Conservation (phyloP, 495 filamentous ascomycete species). For the Antarctomyces pellizariae region DNA sequence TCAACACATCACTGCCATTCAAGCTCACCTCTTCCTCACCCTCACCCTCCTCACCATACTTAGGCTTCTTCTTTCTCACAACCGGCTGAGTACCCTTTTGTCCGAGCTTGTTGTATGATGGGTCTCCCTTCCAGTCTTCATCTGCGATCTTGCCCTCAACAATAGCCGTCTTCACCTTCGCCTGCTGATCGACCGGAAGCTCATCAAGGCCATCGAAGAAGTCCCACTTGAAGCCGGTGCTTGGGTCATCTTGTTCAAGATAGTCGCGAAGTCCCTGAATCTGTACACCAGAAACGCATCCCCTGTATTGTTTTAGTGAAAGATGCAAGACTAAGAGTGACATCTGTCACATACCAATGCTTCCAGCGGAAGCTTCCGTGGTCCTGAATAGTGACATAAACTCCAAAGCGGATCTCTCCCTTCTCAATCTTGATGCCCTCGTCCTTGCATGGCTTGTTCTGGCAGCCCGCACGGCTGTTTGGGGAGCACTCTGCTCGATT, state of each 20-base stretch:
- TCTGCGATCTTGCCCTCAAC: slow-evolving; percentile 43
- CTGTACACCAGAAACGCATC: slow-evolving; percentile 40
- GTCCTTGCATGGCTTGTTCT: slow-evolving; percentile 8
- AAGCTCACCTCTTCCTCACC: slow-evolving; percentile 7
- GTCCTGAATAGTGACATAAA: slow-evolving; percentile 25
- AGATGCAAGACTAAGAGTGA: background rate
- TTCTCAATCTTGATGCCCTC: slow-evolving; percentile 33
- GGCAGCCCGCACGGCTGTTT: slow-evolving; percentile 8
- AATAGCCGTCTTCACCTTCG: slow-evolving; percentile 35
- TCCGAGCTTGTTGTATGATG: slow-evolving; percentile 36
- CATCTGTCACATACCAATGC: slow-evolving; percentile 35
- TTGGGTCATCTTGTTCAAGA: slow-evolving; percentile 8
- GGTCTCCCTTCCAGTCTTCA: slow-evolving; percentile 44
- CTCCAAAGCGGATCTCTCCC: slow-evolving; percentile 37
- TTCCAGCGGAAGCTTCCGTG: slow-evolving; percentile 31
- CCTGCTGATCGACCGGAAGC: slow-evolving; percentile 28
- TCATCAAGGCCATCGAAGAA: slow-evolving; percentile 32
- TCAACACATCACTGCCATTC: slow-evolving; percentile 2
- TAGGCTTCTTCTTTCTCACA: slow-evolving; percentile 20
- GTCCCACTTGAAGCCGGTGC: slow-evolving; percentile 14
- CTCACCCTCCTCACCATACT: too few species aligned
- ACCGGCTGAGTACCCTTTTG: slow-evolving; percentile 22
- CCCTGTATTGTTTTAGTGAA: slow-evolving; percentile 21
- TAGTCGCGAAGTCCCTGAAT: slow-evolving; percentile 24
- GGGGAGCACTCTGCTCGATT: slow-evolving; percentile 9